Percentiles rank a stretch among this genome's conserved stretches.
Evolutionary conservation across 495 filamentous ascomycete species (phyloP).

Genomic region (Penicillium odoratum): DNA sequence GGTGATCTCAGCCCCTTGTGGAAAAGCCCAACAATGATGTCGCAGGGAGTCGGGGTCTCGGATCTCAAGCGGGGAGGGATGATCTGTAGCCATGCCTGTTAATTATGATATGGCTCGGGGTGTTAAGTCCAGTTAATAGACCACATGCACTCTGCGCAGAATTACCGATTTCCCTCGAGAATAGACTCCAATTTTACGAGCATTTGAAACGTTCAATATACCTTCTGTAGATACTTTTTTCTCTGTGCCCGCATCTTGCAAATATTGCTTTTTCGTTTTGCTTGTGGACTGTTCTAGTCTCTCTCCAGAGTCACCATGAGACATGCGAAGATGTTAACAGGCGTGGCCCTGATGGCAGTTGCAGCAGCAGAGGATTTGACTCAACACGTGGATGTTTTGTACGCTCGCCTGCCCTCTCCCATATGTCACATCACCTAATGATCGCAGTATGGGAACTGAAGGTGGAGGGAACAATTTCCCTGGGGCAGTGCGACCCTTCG

Average conservation of each 20-base stretch:
- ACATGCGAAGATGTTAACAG: constrained; percentile 12
- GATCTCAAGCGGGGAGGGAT: neutral
- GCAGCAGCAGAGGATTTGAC: constrained; percentile 22
- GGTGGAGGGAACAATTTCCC: constrained; percentile 70
- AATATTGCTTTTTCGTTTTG: neutral
- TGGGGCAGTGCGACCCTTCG: constrained; percentile 63
- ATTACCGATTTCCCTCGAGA: neutral
- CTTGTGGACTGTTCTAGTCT: neutral
- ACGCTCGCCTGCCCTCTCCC: constrained; percentile 6
- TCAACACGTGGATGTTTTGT: constrained; percentile 39
- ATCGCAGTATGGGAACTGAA: constrained; percentile 33
- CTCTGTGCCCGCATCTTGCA: neutral
- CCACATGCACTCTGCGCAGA: neutral
- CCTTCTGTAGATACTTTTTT: neutral
- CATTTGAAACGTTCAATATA: too few relatives aligned
- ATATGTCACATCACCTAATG: neutral
- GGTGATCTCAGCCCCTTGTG: neutral
- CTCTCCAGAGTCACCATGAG: constrained; percentile 7
- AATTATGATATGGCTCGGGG: neutral
- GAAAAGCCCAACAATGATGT: neutral
- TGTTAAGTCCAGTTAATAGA: neutral
- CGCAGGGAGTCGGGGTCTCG: neutral
- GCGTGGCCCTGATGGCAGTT: constrained; percentile 8
- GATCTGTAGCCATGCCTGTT: neutral
- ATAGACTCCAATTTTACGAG: neutral